Evolutionary conservation across 108 stramenopile genomes (phyloP), one percentile per base, ranked within the genome.

Genomic region (Conticribra weissflogii): DNA sequence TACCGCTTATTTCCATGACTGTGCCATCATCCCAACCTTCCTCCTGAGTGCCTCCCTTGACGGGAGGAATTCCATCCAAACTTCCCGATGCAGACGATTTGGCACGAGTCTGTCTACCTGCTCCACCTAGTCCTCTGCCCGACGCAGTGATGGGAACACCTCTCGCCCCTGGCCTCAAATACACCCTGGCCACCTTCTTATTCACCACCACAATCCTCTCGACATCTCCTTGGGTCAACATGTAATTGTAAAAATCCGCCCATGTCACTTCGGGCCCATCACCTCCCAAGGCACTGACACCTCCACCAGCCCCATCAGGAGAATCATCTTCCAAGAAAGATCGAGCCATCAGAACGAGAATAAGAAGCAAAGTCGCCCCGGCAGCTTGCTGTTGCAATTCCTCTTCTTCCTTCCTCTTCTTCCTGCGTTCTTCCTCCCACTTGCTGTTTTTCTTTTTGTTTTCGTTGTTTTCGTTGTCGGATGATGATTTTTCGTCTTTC

Each of bases 201-300:
- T 98, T 98, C 29, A 92, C 84, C 28, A 98, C 96, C 1, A 91
- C 84, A 59, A 98, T 91, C 36, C 87, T 78, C n/a, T 96, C 92
- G 27, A 97, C 94, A 62, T 94, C 83, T 1, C 95, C 95, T 12
- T 86, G 66, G 33, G 90, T 89, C 41, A 96, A 75, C 71, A 96
- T 83, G 54, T 76, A 85, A 54, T 88, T 85, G 68, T 85, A 79
- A 67, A 98, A 96, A 54, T 96, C 95, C 44, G 85, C 76, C 90
- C 93, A 98, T 12, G 91, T 95, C 51, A 94, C 87, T 67, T 94
- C 93, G 25, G 82, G 81, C 47, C 92, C 92, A 41, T 86, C 83
- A 17, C 76, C 75, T 22, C 75, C 67, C 59, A 68, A n/a, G n/a
- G 33, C 59, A 1, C 48, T 33, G 0, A 46, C 72, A 0, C 52